These are phyloP conservation scores for Macrophomina tecta DNA, from an alignment of 2,329 filamentous ascomycete species.

Conservation along the genomic window DNA sequence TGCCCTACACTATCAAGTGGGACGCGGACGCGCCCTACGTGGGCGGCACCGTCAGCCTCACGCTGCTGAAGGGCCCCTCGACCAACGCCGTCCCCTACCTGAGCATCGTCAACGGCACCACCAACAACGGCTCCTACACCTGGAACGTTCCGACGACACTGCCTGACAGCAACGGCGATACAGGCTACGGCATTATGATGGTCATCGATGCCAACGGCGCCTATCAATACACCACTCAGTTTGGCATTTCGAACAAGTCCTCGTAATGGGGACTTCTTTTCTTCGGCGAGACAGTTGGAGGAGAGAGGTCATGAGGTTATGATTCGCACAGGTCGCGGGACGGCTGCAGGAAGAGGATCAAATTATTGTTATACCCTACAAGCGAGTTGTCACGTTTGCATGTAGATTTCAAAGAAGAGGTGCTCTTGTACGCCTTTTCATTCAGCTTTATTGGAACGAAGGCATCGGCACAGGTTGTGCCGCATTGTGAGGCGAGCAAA, in stretches of 20 bases:
- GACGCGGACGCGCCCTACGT: constrained; percentile 48
- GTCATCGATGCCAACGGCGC: constrained; percentile 64
- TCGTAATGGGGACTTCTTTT: constrained; percentile 13
- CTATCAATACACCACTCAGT: constrained; percentile 68
- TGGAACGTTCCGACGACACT: constrained; percentile 61
- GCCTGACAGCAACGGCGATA: constrained; percentile 48
- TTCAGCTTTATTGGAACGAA: no score
- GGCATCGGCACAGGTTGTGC: no score
- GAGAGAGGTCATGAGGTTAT: no score
- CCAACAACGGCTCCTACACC: constrained; percentile 61
- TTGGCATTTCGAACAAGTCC: constrained; percentile 60
- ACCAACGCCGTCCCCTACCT: constrained; percentile 59
- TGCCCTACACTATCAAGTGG: constrained; percentile 66
- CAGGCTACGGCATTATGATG: constrained; percentile 66
- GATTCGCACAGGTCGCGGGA: no score
- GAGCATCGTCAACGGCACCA: constrained; percentile 56
- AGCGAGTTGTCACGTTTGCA: no score
- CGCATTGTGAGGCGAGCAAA: no score
- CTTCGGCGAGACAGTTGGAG: constrained; percentile 28
- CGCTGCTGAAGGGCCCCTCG: constrained; percentile 65
- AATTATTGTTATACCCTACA: no score
- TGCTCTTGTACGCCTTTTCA: no score
- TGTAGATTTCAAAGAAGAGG: no score
- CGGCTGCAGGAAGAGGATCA: background rate
- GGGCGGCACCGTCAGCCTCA: constrained; percentile 58